A percentile compares a stretch with the other conserved stretches of the same genome.
Conservation (phyloP, 2,329 filamentous ascomycete species). For the Acephala macrosclerotiorum region DNA sequence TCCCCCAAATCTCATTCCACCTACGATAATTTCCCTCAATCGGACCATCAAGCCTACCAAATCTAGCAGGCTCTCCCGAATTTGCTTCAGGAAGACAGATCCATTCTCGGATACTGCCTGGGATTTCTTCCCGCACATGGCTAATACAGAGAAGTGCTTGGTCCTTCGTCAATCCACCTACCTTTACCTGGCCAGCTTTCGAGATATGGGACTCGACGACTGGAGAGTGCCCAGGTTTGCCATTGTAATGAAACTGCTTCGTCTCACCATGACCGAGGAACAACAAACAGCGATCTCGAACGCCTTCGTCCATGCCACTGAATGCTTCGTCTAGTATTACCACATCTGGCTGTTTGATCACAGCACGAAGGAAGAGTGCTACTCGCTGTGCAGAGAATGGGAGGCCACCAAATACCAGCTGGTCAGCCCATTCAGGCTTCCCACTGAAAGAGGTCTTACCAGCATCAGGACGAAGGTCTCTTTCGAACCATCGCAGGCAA, state of each 20-base stretch:
- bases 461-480: constrained; percentile 67
- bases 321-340: constrained; percentile 89
- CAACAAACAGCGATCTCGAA: constrained; percentile 85
- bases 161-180: constrained; percentile 68
- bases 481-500: constrained; percentile 77
- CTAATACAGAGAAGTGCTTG: constrained; percentile 94
- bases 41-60: constrained; percentile 69
- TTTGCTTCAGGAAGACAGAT: constrained; percentile 83
- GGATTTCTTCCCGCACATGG: constrained; percentile 90
- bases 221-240: too few relatives aligned
- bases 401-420: constrained; percentile 73
- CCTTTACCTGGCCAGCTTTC: constrained; percentile 53
- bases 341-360: constrained; percentile 82
- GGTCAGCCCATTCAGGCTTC: constrained; percentile 67
- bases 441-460: neutral
- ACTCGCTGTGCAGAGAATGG: constrained; percentile 86
- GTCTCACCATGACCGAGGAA: constrained; percentile 75
- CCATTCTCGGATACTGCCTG: constrained; percentile 83
- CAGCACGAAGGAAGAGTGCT: constrained; percentile 80
- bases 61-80: constrained; percentile 64
- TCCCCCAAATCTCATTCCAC: constrained; percentile 73
- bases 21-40: constrained; percentile 61
- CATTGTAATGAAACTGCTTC: constrained; percentile 53
- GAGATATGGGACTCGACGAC: constrained; percentile 57
- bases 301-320: constrained; percentile 80